Evolutionary conservation across 2,329 filamentous ascomycete genomes (phyloP), one percentile per base, ranked within the genome.

Genomic region (Microsporum audouinii): DNA sequence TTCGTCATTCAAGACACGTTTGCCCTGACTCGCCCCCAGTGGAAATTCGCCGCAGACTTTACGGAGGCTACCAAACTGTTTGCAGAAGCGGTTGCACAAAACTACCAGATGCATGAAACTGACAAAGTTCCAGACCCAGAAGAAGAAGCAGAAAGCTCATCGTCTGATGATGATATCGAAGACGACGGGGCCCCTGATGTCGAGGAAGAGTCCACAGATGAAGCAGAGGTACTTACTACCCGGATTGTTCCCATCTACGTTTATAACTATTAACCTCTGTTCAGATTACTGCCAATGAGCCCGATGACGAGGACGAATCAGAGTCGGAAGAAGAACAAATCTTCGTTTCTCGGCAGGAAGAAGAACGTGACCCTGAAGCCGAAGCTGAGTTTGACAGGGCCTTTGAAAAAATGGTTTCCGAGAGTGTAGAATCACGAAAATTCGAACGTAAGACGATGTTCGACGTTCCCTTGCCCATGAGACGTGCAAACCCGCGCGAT

Each of bases 331-430:
- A 96, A 65, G 91, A 97, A 71, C 85, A 88, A 29, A 95, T 97
- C 66, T 83, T 96, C 49, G 92, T 99, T 56, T 95, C 90, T 51
- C 86, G 91, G 63, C 87, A 92, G 69, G 89, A 96, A 72, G 90
- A 96, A 71, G 84, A 92, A 68, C 82, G 91, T 61, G 91, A 99
- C 66, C 91, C 92, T 0, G 91, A 96, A 75, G 90, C 88, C 45
- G 94, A 99, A 70, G 94, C 92, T 5, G 94, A 99, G 47, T 99
- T 99, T 71, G 95, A 99, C 71, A 89, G 92, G 68, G 94, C 97
- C 75, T 94, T 96, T 73, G 91, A 94, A 41, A 96, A 95, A 75
- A 88, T 99, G 84, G 97, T 99, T 92, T 84, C 91, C 58, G 94
- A 99, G 74, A 96, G 92, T 76, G 78, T 96, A 68, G 94, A 99